Evolutionary conservation across 345 rosid genomes (phyloP), one percentile per base, ranked within the genome.

Genomic region (Eucalyptus virginea): DNA sequence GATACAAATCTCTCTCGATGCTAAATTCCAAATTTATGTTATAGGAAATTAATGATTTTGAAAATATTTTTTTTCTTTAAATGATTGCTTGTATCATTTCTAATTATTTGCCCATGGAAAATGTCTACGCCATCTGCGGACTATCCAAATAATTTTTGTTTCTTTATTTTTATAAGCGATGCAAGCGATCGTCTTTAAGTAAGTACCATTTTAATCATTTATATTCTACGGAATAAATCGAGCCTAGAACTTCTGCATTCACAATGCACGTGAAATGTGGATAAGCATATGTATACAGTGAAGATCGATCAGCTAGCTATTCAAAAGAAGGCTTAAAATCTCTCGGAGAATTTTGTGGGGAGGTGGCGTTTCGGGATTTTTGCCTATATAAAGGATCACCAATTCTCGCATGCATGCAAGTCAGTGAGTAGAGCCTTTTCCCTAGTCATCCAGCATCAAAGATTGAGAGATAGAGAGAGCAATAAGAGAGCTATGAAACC

Each of bases 111-210:
- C 2, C 21, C 0, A 65, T n/a, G 19, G 0, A n/a, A 65, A 8
- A n/a, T 65, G 40, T 0, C 19, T 15, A 2, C 6, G n/a, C 9
- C 11, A n/a, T 65, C 4, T 3, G 0, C 2, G 11, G 0, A 65
- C 2, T 32, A 65, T 65, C 2, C 1, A n/a, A 65, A 65, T 65
- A 15, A 8, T 65, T 16, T n/a, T 1, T 1, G 0, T n/a, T 28
- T 0, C 3, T 7, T n/a, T 0, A n/a, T 65, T 15, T 65, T n/a
- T n/a, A 9, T n/a, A 15, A 65, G 0, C 2, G 11, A 65, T n/a
- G 2, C 11, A n/a, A 65, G 0, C 0, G 1, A 65, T 65, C 6
- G 4, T 24, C 1, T 9, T 9, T 56, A 7, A 4, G 4, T 0
- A 19, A 19, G 10, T 52, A 3, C 0, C 0, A 1, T 52, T 52